phyloP scores from a whole-genome alignment of 169 alveolate species.

The Plasmodium knowlesi region DNA sequence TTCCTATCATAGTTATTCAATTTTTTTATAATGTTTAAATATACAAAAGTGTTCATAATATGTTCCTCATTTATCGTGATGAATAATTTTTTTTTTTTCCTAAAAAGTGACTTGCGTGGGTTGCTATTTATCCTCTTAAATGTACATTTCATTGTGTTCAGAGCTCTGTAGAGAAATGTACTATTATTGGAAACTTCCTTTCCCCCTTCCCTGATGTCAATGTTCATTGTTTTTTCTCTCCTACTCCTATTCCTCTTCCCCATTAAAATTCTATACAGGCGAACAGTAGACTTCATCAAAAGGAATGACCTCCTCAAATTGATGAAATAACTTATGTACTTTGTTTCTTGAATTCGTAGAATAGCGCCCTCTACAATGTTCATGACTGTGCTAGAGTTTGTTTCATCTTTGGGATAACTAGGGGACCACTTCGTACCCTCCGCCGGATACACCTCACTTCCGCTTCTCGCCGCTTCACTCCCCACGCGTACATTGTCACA shows the following conservation, averaged over 20 bases:
- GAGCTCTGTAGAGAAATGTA: not conserved
- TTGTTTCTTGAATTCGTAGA: constrained; percentile 31
- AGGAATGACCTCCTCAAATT: constrained; percentile 41
- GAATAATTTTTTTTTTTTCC: constrained; percentile 38
- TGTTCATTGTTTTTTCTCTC: not conserved
- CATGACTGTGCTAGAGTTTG: not conserved
- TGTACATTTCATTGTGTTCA: not conserved
- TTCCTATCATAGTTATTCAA: constrained; percentile 44
- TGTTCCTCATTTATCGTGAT: constrained; percentile 48
- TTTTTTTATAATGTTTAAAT: constrained; percentile 31
- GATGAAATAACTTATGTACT: constrained; percentile 12
- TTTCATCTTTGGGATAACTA: not conserved
- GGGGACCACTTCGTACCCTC: not conserved
- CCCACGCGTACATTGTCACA: not conserved
- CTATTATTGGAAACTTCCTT: not conserved
- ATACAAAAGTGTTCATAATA: constrained; percentile 10
- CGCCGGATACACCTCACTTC: not conserved
- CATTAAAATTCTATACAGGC: constrained; percentile 5
- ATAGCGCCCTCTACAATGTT: constrained; percentile 23
- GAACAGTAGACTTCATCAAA: constrained; percentile 1
- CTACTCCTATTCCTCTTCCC: not conserved
- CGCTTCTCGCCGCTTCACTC: not conserved
- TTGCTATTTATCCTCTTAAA: not conserved
- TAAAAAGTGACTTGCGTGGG: not conserved
- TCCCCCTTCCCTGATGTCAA: not conserved